Base-by-base conservation (phyloP, 352 stramenopile species). In the Globisporangium cystogenes region DNA sequence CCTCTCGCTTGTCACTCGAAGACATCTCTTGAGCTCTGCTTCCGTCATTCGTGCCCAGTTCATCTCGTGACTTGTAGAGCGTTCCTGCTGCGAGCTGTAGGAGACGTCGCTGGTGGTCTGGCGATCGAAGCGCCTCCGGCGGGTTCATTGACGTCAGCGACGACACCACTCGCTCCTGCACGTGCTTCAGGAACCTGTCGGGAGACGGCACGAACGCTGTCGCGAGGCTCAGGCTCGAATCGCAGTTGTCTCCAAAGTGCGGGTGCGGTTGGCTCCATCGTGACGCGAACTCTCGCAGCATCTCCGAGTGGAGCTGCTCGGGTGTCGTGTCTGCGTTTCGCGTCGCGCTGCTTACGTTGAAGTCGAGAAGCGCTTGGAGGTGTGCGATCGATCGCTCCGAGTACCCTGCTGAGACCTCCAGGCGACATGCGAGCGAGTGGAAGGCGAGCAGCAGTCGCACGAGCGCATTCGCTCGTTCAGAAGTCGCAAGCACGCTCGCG, bases 301-400 rank as follows among this genome's bases (percentile, higher is more conserved):
- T 44, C 4, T 68, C 57, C 15, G 62, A 14, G 39, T 51, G 46
- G 15, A 46, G 23, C 3, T 40, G 47, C 12, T 37, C n/a, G 0
- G 11, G 23, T 3, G 56, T 10, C 12, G 10, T 16, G 6, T 11
- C 16, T 4, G 14, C 33, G n/a, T 59, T 33, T 12, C n/a, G 27
- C 24, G n/a, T 20, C 6, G 1, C 52, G 15, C 21, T 41, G 36
- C 16, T 41, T 48, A 70, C 20, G 27, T 70, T 82, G 41, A 90
- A 76, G 46, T 69, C 72, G 26, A 87, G 40, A 24, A 92, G 40
- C 18, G 82, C 82, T 67, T 92, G 80, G 3, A 82, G 29, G 15
- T 88, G 74, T n/a, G 74, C 60, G 15, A 95, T 65, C 4, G 74
- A 68, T 18, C 81, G 74, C 48, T 95, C 84, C 0, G 62, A 43